These are phyloP conservation scores for Xylaria nigripes DNA, from an alignment of 495 filamentous ascomycete genomes.

Conservation along the genomic window DNA sequence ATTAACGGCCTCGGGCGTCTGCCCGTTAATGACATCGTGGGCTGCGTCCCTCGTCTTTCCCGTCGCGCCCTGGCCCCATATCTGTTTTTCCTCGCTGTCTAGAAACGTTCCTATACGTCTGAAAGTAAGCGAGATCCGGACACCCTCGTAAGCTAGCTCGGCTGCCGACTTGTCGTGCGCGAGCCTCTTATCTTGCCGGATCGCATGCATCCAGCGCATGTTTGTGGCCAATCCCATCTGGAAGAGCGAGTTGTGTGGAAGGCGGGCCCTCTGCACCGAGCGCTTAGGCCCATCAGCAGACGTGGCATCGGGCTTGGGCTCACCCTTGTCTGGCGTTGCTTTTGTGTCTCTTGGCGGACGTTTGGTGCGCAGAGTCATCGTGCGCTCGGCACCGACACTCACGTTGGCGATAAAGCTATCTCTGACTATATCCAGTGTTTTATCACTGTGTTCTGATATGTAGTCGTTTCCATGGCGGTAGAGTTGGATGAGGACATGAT, in stretches of 20 bases:
- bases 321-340: neutral
- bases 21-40: constrained; percentile 56
- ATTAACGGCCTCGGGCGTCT: constrained; percentile 53
- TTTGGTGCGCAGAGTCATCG: constrained; percentile 86
- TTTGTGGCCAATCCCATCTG: constrained; percentile 77
- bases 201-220: constrained; percentile 78
- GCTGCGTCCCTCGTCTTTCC: constrained; percentile 54
- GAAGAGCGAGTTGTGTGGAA: constrained; percentile 87
- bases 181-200: constrained; percentile 75
- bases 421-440: constrained; percentile 83
- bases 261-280: constrained; percentile 50
- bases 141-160: constrained; percentile 64
- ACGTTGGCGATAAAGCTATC: constrained; percentile 84
- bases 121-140: constrained; percentile 89
- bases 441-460: constrained; percentile 96
- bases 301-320: neutral
- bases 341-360: constrained; percentile 33
- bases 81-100: constrained; percentile 47
- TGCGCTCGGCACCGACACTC: constrained; percentile 82
- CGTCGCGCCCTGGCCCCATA: constrained; percentile 90
- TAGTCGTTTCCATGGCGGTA: constrained; percentile 88
- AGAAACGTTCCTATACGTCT: constrained; percentile 82
- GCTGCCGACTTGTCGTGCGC: constrained; percentile 53
- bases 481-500: constrained; percentile 88
- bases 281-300: constrained; percentile 16